Conservation (phyloP, 2,329 filamentous ascomycete species). For the Aspergillus latus region DNA sequence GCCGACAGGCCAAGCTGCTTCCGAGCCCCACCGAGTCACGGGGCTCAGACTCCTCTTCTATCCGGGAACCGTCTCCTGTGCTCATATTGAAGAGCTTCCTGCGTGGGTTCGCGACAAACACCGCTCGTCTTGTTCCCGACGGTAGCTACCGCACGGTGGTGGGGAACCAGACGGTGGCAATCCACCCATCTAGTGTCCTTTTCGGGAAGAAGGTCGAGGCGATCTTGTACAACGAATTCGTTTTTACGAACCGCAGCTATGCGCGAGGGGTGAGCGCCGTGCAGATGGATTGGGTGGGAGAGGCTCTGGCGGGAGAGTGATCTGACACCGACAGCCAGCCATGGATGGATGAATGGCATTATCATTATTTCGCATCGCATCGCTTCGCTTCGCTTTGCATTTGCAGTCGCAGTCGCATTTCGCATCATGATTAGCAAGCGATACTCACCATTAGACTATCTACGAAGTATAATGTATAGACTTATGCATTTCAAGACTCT, state of each 20-base stretch:
- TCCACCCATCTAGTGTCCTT: constrained; percentile 62
- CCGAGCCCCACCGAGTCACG: constrained; percentile 25
- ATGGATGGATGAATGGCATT: neutral
- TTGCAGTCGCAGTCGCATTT: neutral
- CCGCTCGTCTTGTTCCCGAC: constrained; percentile 60
- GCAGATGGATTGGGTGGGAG: constrained; percentile 62
- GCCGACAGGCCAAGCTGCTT: constrained; percentile 49
- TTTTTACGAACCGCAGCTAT: constrained; percentile 65
- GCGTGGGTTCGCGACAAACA: constrained; percentile 60
- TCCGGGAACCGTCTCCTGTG: constrained; percentile 43
- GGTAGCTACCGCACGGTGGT: constrained; percentile 62
- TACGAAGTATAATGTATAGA: neutral
- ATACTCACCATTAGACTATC: neutral
- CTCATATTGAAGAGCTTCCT: constrained; percentile 60
- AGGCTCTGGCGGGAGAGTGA: constrained; percentile 39
- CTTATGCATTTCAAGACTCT: neutral
- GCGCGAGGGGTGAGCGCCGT: constrained; percentile 62
- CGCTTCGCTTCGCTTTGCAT: neutral
- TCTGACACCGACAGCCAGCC: neutral
- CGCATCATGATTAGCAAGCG: constrained; percentile 2
- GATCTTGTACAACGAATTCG: constrained; percentile 65
- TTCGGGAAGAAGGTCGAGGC: constrained; percentile 62
- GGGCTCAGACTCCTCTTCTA: constrained; percentile 10
- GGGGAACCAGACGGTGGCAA: constrained; percentile 62
- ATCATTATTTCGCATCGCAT: neutral